Evolutionary conservation across 306 rosid genomes (phyloP), one percentile per base, ranked within the genome.

Genomic region (Macrotyloma uniflorum): DNA sequence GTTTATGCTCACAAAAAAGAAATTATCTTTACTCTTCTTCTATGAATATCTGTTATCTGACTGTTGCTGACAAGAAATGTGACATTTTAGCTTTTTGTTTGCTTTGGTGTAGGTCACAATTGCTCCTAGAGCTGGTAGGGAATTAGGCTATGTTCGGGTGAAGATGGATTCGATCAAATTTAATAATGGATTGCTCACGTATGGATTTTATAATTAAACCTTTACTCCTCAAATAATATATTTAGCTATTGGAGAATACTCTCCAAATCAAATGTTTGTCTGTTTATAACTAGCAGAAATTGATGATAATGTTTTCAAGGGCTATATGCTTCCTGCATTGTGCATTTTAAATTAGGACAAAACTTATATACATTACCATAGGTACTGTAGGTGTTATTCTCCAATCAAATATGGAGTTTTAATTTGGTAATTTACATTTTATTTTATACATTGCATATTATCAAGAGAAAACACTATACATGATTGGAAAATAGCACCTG

Each of bases 91-190:
- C 59, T 12, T 83, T 69, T 53, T 83, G 54, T 74, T 38, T 79
- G 63, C 73, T 76, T 66, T 77, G 80, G 15, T 79, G 85, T 85
- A 95, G 99, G 87, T 95, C 78, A 95, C 99, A 55, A 92, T 95
- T 82, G 97, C 99, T 80, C 99, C 99, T 82, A 91, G 99, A 87
- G 97, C 99, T 77, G 99, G 98, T 70, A 88, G 99, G 89, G 99
- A 95, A 58, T 70, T 95, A 84, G 99, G 99, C 73, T 95, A 95
- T 84, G 99, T 86, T 84, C 90, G 99, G 80, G 82, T 88, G 86
- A 89, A 88, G 89, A 89, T 95, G 99, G 89, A 95, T 86, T 46
- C 97, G 3, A 23, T 95, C 71, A 92, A 81, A 65, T 95, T 86
- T 68, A 89, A 87, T 76, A 91, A 85, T 81, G 96, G 97, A 86